These are phyloP conservation scores for Onygenales sp. DNA, from an alignment of 2,329 filamentous ascomycete species.

Conservation along the genomic window DNA sequence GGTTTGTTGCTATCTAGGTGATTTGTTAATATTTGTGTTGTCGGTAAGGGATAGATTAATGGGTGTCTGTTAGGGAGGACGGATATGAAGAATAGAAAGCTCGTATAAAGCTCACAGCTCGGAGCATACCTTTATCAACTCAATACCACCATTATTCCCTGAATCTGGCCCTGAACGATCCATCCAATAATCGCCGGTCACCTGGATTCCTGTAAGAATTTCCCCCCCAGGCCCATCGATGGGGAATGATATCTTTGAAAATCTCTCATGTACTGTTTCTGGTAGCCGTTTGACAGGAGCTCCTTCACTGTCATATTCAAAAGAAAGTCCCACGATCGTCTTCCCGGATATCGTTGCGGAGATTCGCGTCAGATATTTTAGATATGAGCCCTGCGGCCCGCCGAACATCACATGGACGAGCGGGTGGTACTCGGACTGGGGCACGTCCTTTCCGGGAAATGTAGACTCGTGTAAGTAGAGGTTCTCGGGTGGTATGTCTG, in stretches of 20 bases:
- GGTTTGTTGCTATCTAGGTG: constrained; percentile 13
- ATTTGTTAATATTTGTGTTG: background rate
- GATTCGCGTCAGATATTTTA: constrained; percentile 14
- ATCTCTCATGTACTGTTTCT: constrained; percentile 2
- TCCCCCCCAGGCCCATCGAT: constrained; percentile 15
- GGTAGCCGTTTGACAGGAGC: constrained; percentile 6
- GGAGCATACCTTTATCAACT: constrained; percentile 2
- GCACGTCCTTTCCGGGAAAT: constrained; percentile 6
- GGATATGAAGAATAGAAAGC: background rate
- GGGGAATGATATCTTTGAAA: constrained; percentile 9
- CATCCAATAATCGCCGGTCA: constrained; percentile 7
- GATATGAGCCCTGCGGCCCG: constrained; percentile 9
- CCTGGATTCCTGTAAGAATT: constrained; percentile 9
- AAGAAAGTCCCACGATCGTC: constrained; percentile 11
- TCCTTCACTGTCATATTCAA: constrained; percentile 9
- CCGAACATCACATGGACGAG: constrained; percentile 15
- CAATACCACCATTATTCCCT: constrained; percentile 2
- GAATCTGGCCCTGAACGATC: background rate
- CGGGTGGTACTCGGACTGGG: constrained; percentile 9
- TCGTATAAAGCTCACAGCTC: background rate
- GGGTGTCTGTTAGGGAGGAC: background rate
- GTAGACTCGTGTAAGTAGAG: constrained; percentile 8
- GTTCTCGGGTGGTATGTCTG: constrained; percentile 9
- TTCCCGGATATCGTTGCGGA: constrained; percentile 9
- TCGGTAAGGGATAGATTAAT: background rate